These are phyloP conservation scores for Geotrichum phurueaensis DNA, from an alignment of 1,139 yeast genomes.

Conservation along the genomic window DNA sequence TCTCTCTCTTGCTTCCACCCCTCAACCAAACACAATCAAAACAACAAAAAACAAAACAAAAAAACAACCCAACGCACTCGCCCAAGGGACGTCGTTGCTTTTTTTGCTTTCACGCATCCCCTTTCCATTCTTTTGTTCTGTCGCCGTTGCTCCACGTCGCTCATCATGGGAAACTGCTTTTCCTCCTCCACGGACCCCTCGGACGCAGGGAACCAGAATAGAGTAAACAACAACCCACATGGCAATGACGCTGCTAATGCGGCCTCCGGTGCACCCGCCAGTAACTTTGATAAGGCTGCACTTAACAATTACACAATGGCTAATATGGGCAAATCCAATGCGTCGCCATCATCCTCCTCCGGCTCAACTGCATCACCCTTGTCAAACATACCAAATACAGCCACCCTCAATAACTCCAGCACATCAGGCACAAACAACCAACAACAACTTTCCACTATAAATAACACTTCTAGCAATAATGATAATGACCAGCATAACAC, in stretches of 20 bases:
- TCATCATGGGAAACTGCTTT: conserved; percentile 14
- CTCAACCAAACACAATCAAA: neutral
- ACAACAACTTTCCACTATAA: neutral
- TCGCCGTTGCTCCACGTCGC: neutral
- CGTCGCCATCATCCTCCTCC: conserved; percentile 6
- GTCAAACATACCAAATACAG: conserved; percentile 2
- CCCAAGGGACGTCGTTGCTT: too few species aligned
- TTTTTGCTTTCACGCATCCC: neutral
- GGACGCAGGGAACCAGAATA: neutral
- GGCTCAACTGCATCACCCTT: conserved; percentile 13
- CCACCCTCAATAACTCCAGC: neutral
- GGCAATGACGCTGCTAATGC: neutral
- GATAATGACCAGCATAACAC: neutral
- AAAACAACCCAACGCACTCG: neutral
- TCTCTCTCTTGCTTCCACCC: neutral
- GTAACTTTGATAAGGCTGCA: neutral
- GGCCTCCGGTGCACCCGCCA: neutral
- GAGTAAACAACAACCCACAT: neutral
- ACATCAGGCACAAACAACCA: too few species aligned
- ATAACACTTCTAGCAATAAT: neutral
- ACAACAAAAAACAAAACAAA: too few species aligned
- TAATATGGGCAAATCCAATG: neutral
- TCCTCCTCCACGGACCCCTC: conserved; percentile 9
- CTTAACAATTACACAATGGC: conserved; percentile 1
- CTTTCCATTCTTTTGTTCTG: neutral